Evolutionary conservation across 2,329 filamentous ascomycete species (phyloP), one percentile per base, ranked within the genome.

Genomic region (Monosporascus sp.): DNA sequence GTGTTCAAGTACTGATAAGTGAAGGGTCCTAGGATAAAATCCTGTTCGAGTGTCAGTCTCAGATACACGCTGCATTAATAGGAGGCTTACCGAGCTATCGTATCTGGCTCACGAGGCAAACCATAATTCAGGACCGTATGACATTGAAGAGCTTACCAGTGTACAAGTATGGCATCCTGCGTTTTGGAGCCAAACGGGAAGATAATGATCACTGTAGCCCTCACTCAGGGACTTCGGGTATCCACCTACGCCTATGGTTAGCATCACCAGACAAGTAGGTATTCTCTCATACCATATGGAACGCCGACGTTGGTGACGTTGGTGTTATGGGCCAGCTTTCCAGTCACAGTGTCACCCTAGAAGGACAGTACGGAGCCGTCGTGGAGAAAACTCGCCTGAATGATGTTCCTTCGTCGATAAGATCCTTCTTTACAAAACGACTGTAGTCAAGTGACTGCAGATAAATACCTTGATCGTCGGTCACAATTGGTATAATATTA

Each of bases 111-210:
- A 43, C 70, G 75, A 0, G 85, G 79, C 4, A 74, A 71, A 62
- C 86, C 70, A 63, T 87, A 89, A 54, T 86, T 89, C 0, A 74
- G 62, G 2, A 80, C 72, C 0, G 73, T 80, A 50, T 88, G 85
- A 77, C 74, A 58, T 90, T 90, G 70, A 87, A 86, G 5, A 89
- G 72, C 63, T 90, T 90, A n/a, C 85, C 87, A 0, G 81, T 82
- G 60, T 89, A 90, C 87, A 89, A 0, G 86, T 89, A 58, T 82
- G 80, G 63, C 89, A 89, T 0, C 85, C 86, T 0, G 79, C 81
- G 4, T 79, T 67, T 58, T 88, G 83, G n/a, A 90, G 69, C 86
- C 87, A 90, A 0, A 89, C 65, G 0, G 86, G 87, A 0, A 90
- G 75, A 55, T 86, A 89, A 37, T 85, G 78, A 1, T 85, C 77